phyloP scores from a whole-genome alignment of 352 stramenopile species.

The Aphanomyces invadans region DNA sequence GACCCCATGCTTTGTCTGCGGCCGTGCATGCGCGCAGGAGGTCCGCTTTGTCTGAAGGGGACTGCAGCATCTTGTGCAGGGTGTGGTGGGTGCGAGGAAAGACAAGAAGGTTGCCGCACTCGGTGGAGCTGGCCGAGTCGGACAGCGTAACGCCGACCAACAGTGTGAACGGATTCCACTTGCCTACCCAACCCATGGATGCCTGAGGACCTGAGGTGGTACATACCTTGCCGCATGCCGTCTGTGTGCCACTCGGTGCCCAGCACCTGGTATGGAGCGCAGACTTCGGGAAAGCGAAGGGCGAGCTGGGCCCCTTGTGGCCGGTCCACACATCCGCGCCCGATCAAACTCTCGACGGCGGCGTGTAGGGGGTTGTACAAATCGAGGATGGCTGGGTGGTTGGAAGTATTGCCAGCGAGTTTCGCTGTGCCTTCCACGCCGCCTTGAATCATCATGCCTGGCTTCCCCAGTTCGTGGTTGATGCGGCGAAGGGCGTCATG shows the following conservation, averaged over 20 bases:
- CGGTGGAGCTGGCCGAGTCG: constrained; percentile 40
- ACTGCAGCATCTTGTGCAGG: constrained; percentile 43
- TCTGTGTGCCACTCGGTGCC: constrained; percentile 80
- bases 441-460: constrained; percentile 59
- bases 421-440: constrained; percentile 66
- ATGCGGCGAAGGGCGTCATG: constrained; percentile 53
- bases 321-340: constrained; percentile 34
- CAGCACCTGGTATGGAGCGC: constrained; percentile 43
- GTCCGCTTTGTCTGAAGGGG: constrained; percentile 28
- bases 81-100: constrained; percentile 54
- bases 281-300: constrained; percentile 63
- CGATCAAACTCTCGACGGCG: constrained; percentile 61
- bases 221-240: constrained; percentile 62
- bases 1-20: constrained; percentile 65
- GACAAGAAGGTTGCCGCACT: constrained; percentile 64
- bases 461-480: constrained; percentile 68
- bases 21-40: constrained; percentile 60
- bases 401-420: constrained; percentile 60
- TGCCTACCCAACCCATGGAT: too few species aligned
- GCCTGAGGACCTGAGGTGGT: too few species aligned
- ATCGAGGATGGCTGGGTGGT: constrained; percentile 49
- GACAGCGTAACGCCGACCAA: constrained; percentile 64
- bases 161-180: constrained; percentile 58
- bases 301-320: constrained; percentile 60
- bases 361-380: constrained; percentile 48